phyloP scores from a whole-genome alignment of 768 basidiomycete species.

The Mycena haematopus region DNA sequence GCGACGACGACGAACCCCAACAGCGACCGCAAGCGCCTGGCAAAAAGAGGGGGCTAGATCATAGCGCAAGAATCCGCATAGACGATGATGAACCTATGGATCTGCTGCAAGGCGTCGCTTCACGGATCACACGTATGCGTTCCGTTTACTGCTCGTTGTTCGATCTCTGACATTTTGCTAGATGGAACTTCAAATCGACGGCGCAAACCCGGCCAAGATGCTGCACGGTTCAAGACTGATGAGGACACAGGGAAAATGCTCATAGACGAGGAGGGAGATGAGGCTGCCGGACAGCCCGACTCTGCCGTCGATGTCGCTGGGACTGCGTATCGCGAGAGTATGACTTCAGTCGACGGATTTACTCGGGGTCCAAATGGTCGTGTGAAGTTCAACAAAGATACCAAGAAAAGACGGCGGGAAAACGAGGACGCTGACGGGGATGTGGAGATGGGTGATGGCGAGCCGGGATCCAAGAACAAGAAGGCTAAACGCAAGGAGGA shows the following conservation, averaged over 20 bases:
- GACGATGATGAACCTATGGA: conserved; percentile 97
- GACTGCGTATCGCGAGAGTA: conserved; percentile 80
- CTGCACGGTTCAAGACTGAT: conserved; percentile 86
- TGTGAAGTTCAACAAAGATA: conserved; percentile 96
- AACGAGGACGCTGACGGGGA: conserved; percentile 66
- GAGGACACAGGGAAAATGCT: conserved; percentile 83
- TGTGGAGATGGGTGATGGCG: conserved; percentile 79
- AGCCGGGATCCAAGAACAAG: conserved; percentile 54
- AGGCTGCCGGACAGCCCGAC: conserved; percentile 43
- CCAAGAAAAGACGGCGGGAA: conserved; percentile 87
- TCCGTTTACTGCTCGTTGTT: not conserved
- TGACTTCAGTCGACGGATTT: conserved; percentile 90
- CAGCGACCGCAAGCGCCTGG: conserved; percentile 31
- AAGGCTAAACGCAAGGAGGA: conserved; percentile 61
- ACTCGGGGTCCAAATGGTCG: conserved; percentile 83
- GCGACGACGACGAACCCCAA: conserved; percentile 61
- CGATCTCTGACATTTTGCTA: conserved; percentile 30
- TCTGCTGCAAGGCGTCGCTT: conserved; percentile 80
- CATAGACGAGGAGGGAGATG: conserved; percentile 65
- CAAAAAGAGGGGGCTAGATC: conserved; percentile 42
- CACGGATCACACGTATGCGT: conserved; percentile 71
- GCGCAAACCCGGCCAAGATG: conserved; percentile 86
- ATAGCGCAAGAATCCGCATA: conserved; percentile 72
- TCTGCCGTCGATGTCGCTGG: conserved; percentile 65
- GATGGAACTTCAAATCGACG: conserved; percentile 56